phyloP scores from a whole-genome alignment of 2,329 filamentous ascomycete genomes.

The Penicillium sp. region DNA sequence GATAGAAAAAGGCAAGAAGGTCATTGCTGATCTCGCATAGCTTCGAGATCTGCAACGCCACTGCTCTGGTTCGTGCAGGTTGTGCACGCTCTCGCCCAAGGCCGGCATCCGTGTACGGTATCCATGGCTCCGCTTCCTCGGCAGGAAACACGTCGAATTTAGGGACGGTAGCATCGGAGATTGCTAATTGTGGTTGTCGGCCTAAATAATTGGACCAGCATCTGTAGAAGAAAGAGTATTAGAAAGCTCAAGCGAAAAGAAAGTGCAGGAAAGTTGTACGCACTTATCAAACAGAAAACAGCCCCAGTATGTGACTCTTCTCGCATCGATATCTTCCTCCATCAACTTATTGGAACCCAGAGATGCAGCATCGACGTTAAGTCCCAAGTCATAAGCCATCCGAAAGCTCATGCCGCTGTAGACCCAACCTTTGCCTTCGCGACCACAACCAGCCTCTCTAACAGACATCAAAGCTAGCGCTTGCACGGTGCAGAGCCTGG shows the following conservation, averaged over 20 bases:
- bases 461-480: conserved; percentile 94
- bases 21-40: conserved; percentile 94
- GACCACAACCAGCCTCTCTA: conserved; percentile 86
- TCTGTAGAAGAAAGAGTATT: conserved; percentile 29
- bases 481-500: conserved; percentile 84
- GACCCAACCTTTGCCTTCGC: conserved; percentile 95
- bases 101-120: conserved; percentile 80
- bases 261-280: conserved; percentile 18
- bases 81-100: conserved; percentile 69
- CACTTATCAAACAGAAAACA: conserved; percentile 96
- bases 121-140: conserved; percentile 84
- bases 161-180: conserved; percentile 73
- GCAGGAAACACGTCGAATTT: conserved; percentile 87
- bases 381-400: conserved; percentile 90
- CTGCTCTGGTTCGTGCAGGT: conserved; percentile 75
- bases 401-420: conserved; percentile 98
- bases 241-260: background rate
- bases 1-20: conserved; percentile 84
- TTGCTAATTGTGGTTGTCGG: conserved; percentile 79
- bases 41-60: conserved; percentile 74
- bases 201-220: conserved; percentile 98
- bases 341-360: conserved; percentile 62
- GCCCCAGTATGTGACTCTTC: conserved; percentile 93
- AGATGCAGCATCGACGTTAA: conserved; percentile 76
- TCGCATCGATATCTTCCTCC: conserved; percentile 82